Evolutionary conservation across 495 filamentous ascomycete species (phyloP), one percentile per base, ranked within the genome.

Genomic region (Halenospora varia): DNA sequence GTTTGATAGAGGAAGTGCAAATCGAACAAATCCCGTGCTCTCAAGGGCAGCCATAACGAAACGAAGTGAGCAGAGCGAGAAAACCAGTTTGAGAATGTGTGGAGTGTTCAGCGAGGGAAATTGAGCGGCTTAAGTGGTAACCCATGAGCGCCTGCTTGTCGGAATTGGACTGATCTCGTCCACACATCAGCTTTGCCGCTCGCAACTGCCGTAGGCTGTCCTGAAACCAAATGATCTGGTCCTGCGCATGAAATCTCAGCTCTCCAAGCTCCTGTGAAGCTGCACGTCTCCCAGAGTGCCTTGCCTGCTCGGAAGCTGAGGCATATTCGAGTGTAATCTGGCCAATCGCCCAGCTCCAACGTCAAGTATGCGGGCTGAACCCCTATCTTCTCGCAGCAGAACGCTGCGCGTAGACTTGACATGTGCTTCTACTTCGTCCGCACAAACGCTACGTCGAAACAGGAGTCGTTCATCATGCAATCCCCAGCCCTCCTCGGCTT

Each of bases 71-170:
- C 52, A 62, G 48, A 48, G n/a, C n/a, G n/a, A 56, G 53, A 9
- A 57, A 53, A 53, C 40, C 17, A 48, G 51, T 57, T 29, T 62
- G 41, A 53, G 59, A 20, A 53, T 62, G n/a, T 62, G 35, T 49
- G 8, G 39, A 6, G 25, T 62, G 10, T 44, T 49, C 55, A 54
- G 55, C 49, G 49, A 62, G 50, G 48, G 55, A 54, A 62, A 62
- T 62, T 50, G 49, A 62, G 59, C 55, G 48, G 59, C 49, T 57
- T 62, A 57, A 62, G 55, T 55, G 22, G 35, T 41, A 42, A 62
- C n/a, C 49, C 42, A 23, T 46, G 47, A 58, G 48, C 29, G 24
- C 24, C 46, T 50, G 25, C 25, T 39, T 29, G 48, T 58, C 26
- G 49, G 35, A 58, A 58, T 46, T 35, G 55, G 25, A 42, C 55